These are phyloP conservation scores for Aegilops speltoides DNA, from an alignment of 176 grass and related monocot species.

Conservation along the genomic window DNA sequence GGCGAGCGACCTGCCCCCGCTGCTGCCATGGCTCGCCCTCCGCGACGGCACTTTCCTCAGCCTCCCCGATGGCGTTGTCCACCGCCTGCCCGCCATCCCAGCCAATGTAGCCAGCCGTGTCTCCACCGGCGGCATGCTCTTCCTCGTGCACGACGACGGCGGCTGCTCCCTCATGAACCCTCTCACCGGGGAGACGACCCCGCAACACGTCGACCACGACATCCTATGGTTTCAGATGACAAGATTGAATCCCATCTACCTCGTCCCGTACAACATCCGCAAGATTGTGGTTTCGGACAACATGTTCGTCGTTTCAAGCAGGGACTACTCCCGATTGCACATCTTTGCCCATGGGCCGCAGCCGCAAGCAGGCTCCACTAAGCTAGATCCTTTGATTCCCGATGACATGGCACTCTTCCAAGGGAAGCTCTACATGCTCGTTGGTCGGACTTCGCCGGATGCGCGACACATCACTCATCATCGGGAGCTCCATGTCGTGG, in stretches of 20 bases:
- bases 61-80: not conserved
- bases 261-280: not conserved
- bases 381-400: not conserved
- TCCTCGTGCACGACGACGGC: not conserved
- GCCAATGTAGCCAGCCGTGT: too few species aligned
- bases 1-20: not conserved
- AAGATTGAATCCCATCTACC: too few species aligned
- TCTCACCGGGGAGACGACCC: not conserved
- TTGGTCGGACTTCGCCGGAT: not conserved
- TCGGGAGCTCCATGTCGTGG: not conserved
- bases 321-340: not conserved
- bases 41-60: not conserved
- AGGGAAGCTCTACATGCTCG: not conserved
- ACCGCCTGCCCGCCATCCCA: too few species aligned
- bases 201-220: not conserved
- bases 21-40: not conserved
- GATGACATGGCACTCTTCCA: not conserved
- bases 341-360: not conserved
- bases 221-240: not conserved
- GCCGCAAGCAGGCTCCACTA: too few species aligned
- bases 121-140: not conserved
- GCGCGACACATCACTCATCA: not conserved
- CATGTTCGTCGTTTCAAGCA: not conserved
- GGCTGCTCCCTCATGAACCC: not conserved
- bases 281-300: not conserved